Base-by-base conservation (phyloP, 2,329 filamentous ascomycete species). In the Apiospora phragmitis region DNA sequence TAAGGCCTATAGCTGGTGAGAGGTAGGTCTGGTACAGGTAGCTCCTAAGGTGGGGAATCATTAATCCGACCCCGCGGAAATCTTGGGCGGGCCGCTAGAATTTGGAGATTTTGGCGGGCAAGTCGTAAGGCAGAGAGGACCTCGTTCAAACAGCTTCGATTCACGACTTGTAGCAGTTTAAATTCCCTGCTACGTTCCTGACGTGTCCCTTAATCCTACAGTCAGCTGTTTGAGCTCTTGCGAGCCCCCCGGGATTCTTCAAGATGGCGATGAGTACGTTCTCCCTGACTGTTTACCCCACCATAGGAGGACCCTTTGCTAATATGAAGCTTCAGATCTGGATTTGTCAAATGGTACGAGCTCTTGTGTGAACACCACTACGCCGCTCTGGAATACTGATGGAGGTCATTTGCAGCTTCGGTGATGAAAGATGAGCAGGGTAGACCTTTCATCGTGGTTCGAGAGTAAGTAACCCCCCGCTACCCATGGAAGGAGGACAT, bases 361-460 rank as follows among this genome's bases (percentile, higher is more conserved):
- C 70, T 71, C 69, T 75, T 72, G 43, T 24, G 76, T 75, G 70
- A 24, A 47, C 43, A 45, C 67, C 12, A 12, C 38, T 12, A 4
- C 69, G 11, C 43, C 21, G 42, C 12, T 35, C 43, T 11, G 24
- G 41, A 18, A 70, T 69, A 65, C 74, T 74, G 62, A 76, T 74
- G 73, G 68, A 75, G 71, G 35, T 49, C 21, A 21, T 51, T 21
- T 74, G 74, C 71, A 92, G 90, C 90, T 80, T 81, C 87, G 81
- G 85, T 99, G 83, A 90, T 98, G 87, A 97, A 97, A 87, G 96
- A 99, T 88, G 96, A 99, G 85, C 92, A 96, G 83, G 96, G 96
- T 73, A 91, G 96, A 80, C 96, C 96, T 49, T 99, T 99, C 84
- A 99, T 99, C 81, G 92, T 99, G 74, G 96, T 99, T 77, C 90